These are phyloP conservation scores for Coriaria nepalensis DNA, from an alignment of 306 rosid species.

Conservation along the genomic window DNA sequence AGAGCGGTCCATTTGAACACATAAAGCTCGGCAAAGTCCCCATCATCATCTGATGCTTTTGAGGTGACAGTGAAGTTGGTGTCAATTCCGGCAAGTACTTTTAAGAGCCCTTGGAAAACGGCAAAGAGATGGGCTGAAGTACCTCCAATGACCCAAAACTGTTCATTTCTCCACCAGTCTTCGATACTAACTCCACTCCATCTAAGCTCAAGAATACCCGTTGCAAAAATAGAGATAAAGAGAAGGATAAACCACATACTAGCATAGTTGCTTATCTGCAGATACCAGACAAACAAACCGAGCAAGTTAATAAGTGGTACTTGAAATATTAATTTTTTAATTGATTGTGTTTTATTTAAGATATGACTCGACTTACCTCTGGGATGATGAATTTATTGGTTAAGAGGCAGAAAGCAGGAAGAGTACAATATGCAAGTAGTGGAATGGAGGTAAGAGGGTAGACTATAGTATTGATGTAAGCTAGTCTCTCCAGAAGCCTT, in stretches of 20 bases:
- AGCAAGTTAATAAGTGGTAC: too few species aligned
- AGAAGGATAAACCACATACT: conserved; percentile 98
- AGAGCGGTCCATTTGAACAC: conserved; percentile 92
- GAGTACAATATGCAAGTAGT: conserved; percentile 70
- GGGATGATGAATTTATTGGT: conserved; percentile 95
- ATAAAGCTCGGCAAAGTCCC: conserved; percentile 82
- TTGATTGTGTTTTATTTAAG: too few species aligned
- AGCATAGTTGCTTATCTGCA: conserved; percentile 96
- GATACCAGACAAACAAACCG: background rate
- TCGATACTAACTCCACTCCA: conserved; percentile 99
- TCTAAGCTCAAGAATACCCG: conserved; percentile 95
- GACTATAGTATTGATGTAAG: conserved; percentile 90
- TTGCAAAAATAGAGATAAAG: conserved; percentile 74
- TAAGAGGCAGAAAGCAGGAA: conserved; percentile 94
- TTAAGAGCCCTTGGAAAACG: conserved; percentile 88
- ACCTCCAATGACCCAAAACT: conserved; percentile 98
- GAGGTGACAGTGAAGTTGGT: conserved; percentile 88
- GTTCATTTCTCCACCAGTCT: conserved; percentile 99
- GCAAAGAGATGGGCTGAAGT: conserved; percentile 97
- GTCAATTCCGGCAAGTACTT: conserved; percentile 90
- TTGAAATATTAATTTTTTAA: too few species aligned
- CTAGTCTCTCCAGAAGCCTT: conserved; percentile 66
- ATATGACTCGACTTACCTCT: conserved; percentile 34
- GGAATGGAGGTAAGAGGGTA: conserved; percentile 94
- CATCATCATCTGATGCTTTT: conserved; percentile 86